Conservation (phyloP, 1,139 yeast genomes). For the Hansenula anomala region DNA sequence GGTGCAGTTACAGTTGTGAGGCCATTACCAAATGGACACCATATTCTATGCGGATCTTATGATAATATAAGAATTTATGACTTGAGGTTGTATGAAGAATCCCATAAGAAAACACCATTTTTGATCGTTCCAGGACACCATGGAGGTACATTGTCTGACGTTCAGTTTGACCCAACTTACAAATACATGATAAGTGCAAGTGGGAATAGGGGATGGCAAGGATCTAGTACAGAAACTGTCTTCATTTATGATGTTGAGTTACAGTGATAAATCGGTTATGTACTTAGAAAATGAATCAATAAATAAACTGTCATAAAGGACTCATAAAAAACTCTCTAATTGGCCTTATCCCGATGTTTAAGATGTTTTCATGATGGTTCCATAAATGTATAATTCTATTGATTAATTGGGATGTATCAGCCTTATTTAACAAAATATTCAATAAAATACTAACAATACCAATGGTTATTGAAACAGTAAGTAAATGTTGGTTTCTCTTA, state of each 20-base stretch:
- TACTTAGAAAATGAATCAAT: too few species aligned
- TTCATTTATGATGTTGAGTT: conserved; percentile 68
- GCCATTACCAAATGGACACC: conserved; percentile 77
- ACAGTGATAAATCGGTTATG: too few species aligned
- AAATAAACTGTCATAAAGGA: background rate
- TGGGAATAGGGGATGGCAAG: conserved; percentile 96
- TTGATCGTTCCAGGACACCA: conserved; percentile 60
- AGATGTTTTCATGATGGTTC: background rate
- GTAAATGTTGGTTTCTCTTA: background rate
- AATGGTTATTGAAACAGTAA: conserved; percentile 9
- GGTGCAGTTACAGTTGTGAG: conserved; percentile 87
- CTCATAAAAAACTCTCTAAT: background rate
- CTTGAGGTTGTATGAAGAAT: conserved; percentile 48
- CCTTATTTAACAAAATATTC: conserved; percentile 12
- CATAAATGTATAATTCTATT: background rate
- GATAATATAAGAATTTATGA: conserved; percentile 90
- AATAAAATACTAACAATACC: conserved; percentile 10
- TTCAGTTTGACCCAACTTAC: conserved; percentile 80
- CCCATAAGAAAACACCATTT: conserved; percentile 38
- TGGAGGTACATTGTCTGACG: conserved; percentile 62
- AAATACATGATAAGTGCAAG: conserved; percentile 86
- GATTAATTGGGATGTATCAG: conserved; percentile 23
- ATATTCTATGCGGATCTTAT: conserved; percentile 79
- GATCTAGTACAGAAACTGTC: conserved; percentile 71
- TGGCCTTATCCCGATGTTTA: background rate